phyloP scores from a whole-genome alignment of 352 stramenopile species.

The Thalassiosira hispida region DNA sequence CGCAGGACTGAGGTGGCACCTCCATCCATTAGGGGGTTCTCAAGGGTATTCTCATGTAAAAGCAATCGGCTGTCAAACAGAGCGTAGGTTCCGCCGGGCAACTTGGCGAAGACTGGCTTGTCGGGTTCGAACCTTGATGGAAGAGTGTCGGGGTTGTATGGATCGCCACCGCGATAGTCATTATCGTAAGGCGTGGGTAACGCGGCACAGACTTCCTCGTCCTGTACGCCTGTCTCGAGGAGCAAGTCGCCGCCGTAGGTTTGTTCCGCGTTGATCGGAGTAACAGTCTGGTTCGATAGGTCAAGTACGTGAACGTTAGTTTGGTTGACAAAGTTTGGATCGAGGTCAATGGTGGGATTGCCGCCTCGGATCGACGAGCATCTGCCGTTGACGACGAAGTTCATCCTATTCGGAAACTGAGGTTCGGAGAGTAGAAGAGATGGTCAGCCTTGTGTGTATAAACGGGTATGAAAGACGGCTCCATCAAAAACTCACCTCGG shows the following conservation, averaged over 20 bases:
- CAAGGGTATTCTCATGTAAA: slow-evolving; percentile 50
- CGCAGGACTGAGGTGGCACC: slow-evolving; percentile 44
- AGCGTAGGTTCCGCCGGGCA: slow-evolving; percentile 49
- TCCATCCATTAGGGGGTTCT: slow-evolving; percentile 55
- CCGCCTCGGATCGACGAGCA: slow-evolving; percentile 37
- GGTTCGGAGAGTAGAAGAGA: no score
- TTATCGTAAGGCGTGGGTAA: slow-evolving; percentile 65
- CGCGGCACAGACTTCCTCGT: slow-evolving; percentile 41
- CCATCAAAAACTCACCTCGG: neutral
- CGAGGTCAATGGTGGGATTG: slow-evolving; percentile 33
- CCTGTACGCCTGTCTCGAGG: slow-evolving; percentile 41
- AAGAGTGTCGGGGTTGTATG: slow-evolving; percentile 31
- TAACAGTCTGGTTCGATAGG: slow-evolving; percentile 30
- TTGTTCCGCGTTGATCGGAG: slow-evolving; percentile 55
- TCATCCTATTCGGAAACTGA: slow-evolving; percentile 46
- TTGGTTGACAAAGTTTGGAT: slow-evolving; percentile 29
- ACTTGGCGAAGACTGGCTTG: slow-evolving; percentile 55
- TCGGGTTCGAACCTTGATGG: slow-evolving; percentile 47
- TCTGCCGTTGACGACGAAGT: slow-evolving; percentile 26
- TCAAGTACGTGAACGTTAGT: slow-evolving; percentile 47
- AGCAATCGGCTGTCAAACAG: slow-evolving; percentile 58
- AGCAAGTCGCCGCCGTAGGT: slow-evolving; percentile 56
- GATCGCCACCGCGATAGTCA: slow-evolving; percentile 57
- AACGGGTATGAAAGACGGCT: no score
- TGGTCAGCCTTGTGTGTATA: no score